Conservation (phyloP, 805 yeast species). For the Peterozyma toletana region DNA sequence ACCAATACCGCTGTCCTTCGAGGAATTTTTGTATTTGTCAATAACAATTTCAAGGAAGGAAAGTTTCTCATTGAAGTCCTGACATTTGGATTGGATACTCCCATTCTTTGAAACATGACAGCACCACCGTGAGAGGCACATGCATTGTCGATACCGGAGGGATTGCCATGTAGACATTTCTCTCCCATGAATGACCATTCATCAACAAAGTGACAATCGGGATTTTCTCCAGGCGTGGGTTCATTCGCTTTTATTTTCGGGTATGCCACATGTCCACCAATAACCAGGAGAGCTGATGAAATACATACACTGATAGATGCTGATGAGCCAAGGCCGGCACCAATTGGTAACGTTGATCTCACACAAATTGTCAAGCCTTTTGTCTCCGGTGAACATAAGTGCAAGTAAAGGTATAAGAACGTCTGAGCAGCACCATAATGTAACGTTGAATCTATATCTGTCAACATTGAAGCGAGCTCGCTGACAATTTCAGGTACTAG, state of each 20-base stretch:
- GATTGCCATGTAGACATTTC: constrained; percentile 92
- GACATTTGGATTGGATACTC: constrained; percentile 46
- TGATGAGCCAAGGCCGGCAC: constrained; percentile 95
- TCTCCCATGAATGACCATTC: constrained; percentile 91
- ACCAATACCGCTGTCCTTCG: constrained; percentile 83
- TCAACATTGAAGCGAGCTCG: constrained; percentile 35
- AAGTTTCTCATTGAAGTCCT: constrained; percentile 63
- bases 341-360: constrained; percentile 84
- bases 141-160: constrained; percentile 94
- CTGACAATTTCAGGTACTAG: constrained; percentile 52
- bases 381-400: constrained; percentile 39
- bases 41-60: constrained; percentile 65
- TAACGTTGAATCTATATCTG: constrained; percentile 41
- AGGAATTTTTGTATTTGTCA: constrained; percentile 84
- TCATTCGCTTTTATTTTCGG: constrained; percentile 24
- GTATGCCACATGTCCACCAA: constrained; percentile 45
- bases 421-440: constrained; percentile 78
- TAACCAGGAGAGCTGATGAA: constrained; percentile 60
- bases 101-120: constrained; percentile 72
- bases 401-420: constrained; percentile 70
- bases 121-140: constrained; percentile 97
- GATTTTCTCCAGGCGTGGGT: constrained; percentile 19
- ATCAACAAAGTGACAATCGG: constrained; percentile 59
- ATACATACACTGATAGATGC: constrained; percentile 86
- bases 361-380: constrained; percentile 56